Evolutionary conservation across 495 filamentous ascomycete species (phyloP).

Genomic region (Penicillium bialowiezense): DNA sequence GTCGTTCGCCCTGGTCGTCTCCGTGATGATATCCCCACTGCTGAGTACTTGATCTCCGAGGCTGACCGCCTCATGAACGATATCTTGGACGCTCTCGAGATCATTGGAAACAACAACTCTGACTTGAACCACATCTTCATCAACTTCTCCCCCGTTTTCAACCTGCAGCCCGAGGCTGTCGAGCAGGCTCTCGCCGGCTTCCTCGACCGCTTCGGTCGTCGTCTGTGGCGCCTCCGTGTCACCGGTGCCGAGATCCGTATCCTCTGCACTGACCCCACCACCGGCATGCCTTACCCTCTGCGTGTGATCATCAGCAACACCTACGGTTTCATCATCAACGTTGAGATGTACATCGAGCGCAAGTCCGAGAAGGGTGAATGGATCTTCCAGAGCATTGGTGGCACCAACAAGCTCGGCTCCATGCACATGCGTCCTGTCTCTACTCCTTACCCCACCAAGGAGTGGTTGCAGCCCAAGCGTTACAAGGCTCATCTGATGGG

Average conservation of each 20-base stretch:
- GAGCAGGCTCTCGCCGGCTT: slow-evolving; percentile 94
- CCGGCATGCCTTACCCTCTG: slow-evolving; percentile 84
- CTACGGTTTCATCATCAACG: slow-evolving; percentile 96
- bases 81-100: slow-evolving; percentile 95
- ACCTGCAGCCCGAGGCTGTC: slow-evolving; percentile 83
- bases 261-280: slow-evolving; percentile 85
- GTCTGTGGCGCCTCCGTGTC: slow-evolving; percentile 93
- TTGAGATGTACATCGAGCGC: slow-evolving; percentile 95
- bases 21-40: slow-evolving; percentile 93
- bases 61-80: slow-evolving; percentile 95
- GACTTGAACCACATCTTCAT: slow-evolving; percentile 99
- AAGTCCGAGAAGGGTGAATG: slow-evolving; percentile 97
- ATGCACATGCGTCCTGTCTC: slow-evolving; percentile 92
- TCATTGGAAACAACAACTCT: slow-evolving; percentile 98
- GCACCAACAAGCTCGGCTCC: slow-evolving; percentile 87
- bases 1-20: slow-evolving; percentile 90
- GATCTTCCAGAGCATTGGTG: slow-evolving; percentile 97
- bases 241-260: slow-evolving; percentile 98
- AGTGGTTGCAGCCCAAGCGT: slow-evolving; percentile 96
- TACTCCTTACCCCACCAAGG: slow-evolving; percentile 95
- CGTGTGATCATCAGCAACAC: slow-evolving; percentile 98
- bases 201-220: slow-evolving; percentile 91
- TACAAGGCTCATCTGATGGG: slow-evolving; percentile 99
- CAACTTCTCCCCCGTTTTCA: slow-evolving; percentile 96
- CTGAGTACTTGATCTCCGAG: slow-evolving; percentile 96